Evolutionary conservation across 2,329 filamentous ascomycete genomes (phyloP).

Genomic region (Byssoonygena ceratinophila): DNA sequence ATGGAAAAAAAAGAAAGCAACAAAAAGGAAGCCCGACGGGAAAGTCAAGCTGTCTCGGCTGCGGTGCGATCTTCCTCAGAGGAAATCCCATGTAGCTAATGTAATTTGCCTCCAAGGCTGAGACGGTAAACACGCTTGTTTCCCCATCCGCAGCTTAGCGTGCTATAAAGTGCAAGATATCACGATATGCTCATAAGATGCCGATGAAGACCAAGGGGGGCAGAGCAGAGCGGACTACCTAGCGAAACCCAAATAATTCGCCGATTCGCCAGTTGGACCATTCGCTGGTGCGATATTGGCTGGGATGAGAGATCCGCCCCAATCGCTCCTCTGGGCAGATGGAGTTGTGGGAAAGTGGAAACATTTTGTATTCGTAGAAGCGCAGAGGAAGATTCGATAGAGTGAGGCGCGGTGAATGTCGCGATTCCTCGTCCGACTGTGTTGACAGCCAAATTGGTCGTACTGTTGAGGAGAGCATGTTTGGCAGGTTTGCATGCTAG

Average conservation of each 20-base stretch:
- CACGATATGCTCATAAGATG: too few species aligned
- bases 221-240: too few species aligned
- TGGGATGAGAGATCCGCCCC: neutral
- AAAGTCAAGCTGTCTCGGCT: neutral
- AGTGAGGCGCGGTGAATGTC: neutral
- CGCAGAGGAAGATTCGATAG: neutral
- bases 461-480: too few species aligned
- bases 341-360: neutral
- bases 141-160: neutral
- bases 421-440: too few species aligned
- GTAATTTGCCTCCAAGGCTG: constrained; percentile 3
- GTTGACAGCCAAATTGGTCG: too few species aligned
- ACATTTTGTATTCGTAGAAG: neutral
- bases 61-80: too few species aligned
- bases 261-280: neutral
- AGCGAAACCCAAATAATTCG: too few species aligned
- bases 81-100: too few species aligned
- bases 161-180: too few species aligned
- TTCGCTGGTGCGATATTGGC: neutral
- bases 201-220: too few species aligned
- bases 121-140: neutral
- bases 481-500: too few species aligned
- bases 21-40: neutral
- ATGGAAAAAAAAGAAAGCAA: neutral
- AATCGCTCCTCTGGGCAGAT: neutral